Evolutionary conservation across 352 stramenopile genomes (phyloP).

Genomic region (Bremia lactucae): DNA sequence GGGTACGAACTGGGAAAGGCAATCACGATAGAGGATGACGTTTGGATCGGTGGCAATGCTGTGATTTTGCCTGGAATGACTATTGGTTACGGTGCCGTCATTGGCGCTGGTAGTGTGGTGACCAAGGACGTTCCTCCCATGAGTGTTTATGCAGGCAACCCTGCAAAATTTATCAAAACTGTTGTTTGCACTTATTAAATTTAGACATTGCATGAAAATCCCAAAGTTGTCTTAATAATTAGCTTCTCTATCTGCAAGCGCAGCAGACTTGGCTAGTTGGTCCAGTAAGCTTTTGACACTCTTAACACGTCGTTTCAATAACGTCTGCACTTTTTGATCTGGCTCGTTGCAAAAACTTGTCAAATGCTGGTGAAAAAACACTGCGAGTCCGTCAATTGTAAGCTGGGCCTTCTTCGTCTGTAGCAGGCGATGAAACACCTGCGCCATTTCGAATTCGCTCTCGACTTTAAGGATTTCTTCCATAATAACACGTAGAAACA

Average conservation of each 20-base stretch:
- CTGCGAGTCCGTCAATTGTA: slow-evolving; percentile 64
- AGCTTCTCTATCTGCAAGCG: background rate
- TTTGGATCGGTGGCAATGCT: slow-evolving; percentile 75
- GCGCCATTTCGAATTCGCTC: slow-evolving; percentile 49
- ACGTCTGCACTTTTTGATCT: slow-evolving; percentile 22
- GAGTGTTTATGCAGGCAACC: slow-evolving; percentile 61
- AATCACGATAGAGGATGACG: slow-evolving; percentile 78
- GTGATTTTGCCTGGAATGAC: slow-evolving; percentile 58
- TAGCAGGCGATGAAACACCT: slow-evolving; percentile 65
- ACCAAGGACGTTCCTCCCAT: slow-evolving; percentile 66
- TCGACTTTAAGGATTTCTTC: slow-evolving; percentile 64
- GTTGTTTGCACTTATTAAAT: no score
- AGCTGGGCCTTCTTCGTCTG: slow-evolving; percentile 73
- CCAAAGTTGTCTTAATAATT: background rate
- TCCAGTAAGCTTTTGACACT: slow-evolving; percentile 60
- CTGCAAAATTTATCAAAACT: slow-evolving; percentile 72
- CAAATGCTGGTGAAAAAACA: slow-evolving; percentile 76
- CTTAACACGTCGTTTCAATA: slow-evolving; percentile 56
- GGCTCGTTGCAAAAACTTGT: slow-evolving; percentile 43
- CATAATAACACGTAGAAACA: slow-evolving; percentile 84
- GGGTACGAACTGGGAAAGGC: slow-evolving; percentile 50
- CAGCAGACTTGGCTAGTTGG: slow-evolving; percentile 52
- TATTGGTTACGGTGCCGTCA: slow-evolving; percentile 50
- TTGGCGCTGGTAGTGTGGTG: slow-evolving; percentile 76
- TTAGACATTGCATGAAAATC: slow-evolving; percentile 30